phyloP scores from a whole-genome alignment of 129 eudicot genomes.

The Lonicera japonica region DNA sequence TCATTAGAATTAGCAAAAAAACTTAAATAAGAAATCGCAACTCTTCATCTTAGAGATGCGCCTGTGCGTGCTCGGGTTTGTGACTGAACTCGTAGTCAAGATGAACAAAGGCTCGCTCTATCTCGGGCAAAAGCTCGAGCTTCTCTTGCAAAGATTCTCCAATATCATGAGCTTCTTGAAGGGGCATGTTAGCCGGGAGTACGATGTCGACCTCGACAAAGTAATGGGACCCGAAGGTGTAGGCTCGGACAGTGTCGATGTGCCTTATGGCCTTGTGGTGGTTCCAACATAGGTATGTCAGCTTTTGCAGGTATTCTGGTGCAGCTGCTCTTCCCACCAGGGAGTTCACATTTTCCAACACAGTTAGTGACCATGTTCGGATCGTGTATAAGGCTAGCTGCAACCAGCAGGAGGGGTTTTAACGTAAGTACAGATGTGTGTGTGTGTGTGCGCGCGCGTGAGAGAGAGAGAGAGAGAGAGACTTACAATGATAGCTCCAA shows the following conservation, averaged over 20 bases:
- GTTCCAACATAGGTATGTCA: constrained; percentile 87
- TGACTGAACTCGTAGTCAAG: constrained; percentile 68
- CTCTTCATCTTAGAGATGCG: constrained; percentile 20
- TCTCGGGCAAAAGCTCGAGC: constrained; percentile 65
- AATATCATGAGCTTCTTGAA: constrained; percentile 72
- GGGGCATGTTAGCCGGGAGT: constrained; percentile 57
- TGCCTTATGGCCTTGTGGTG: constrained; percentile 81
- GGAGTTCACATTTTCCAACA: constrained; percentile 77
- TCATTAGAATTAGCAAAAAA: not conserved
- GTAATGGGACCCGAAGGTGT: constrained; percentile 85
- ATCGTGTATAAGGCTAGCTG: constrained; percentile 85
- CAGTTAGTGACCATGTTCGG: constrained; percentile 85
- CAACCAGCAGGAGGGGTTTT: not conserved
- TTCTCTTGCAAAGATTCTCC: constrained; percentile 80
- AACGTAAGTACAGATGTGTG: not conserved
- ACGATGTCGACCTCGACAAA: constrained; percentile 84
- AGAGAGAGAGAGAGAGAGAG: not conserved
- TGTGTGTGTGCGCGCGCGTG: too few relatives aligned
- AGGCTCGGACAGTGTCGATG: constrained; percentile 73
- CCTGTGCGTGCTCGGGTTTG: constrained; percentile 73
- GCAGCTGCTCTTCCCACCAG: constrained; percentile 77
- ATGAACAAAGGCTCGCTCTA: constrained; percentile 77
- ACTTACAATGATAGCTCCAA: constrained; percentile 80
- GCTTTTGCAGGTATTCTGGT: constrained; percentile 72
- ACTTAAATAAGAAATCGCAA: not conserved